Evolutionary conservation across 2,329 filamentous ascomycete genomes (phyloP), one percentile per base, ranked within the genome.

Genomic region (Microcyclospora tardicrescens): DNA sequence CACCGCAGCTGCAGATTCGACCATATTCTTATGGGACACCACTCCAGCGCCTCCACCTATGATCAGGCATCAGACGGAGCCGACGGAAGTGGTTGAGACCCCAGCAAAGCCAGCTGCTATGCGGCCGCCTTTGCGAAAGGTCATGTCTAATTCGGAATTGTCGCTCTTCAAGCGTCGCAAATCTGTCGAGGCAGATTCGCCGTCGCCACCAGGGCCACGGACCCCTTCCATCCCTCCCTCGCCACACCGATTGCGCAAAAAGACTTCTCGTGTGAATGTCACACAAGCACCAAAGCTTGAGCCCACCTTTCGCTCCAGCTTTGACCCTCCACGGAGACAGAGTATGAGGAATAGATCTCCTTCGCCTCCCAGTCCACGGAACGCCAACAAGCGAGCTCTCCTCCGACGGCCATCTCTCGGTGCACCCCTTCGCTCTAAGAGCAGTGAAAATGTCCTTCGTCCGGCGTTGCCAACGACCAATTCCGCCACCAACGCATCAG

Each of bases 101-200:
- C 29, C 29, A 13, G 10, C 36, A 10, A 15, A 42, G 13, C 38
- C 45, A 13, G 39, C 73, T 2, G 67, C 75, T 1, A 68, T 70
- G 29, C 77, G 78, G 24, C 83, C 81, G 28, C 87, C 89, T 3
- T 64, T 96, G 28, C 74, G 91, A 38, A 81, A 84, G 39, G 82
- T 98, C 8, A 68, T 96, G 27, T 94, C 87, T 2, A 85, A 83
- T 50, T 79, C 81, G 1, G 89, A 96, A 52, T 66, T 96, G 31
- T 82, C 85, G 8, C 84, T 87, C 43, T 87, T 93, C 38, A 69
- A 73, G 45, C 64, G 67, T 38, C 63, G 66, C 13, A 64, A 66
- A 13, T 44, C 50, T n/a, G 60, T 58, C 15, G 61, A 59, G n/a
- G 44, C 40, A 16, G 47, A 52, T 16, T 41, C 47, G 16, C 36